Percentiles rank a stretch among this genome's conserved stretches.
Conservation (phyloP, 2,329 filamentous ascomycete genomes). For the Intubia oerlemansii region DNA sequence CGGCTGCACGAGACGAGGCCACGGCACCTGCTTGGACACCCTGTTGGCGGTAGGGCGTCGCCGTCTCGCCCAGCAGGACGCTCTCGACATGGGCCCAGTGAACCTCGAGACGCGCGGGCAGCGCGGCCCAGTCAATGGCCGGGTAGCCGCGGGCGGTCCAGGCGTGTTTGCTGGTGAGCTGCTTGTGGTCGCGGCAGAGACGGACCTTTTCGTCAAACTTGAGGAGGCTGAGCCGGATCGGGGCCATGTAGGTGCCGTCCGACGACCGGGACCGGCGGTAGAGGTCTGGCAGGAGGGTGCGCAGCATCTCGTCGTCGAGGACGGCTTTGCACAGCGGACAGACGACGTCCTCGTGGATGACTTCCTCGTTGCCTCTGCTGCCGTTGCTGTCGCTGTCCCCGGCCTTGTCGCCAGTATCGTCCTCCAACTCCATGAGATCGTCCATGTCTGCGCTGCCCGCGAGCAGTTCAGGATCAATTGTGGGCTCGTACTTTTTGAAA, state of each 20-base stretch:
- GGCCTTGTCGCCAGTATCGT: neutral
- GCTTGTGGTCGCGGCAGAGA: slow-evolving; percentile 45
- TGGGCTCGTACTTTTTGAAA: no score
- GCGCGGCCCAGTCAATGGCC: slow-evolving; percentile 41
- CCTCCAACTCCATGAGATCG: neutral
- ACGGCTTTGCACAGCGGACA: slow-evolving; percentile 48
- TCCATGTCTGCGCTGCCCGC: neutral
- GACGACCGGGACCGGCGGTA: neutral
- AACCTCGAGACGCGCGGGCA: slow-evolving; percentile 34
- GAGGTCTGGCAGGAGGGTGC: slow-evolving; percentile 7
- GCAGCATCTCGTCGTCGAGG: slow-evolving; percentile 33
- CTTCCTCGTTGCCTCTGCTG: no score
- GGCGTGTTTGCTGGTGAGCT: slow-evolving; percentile 24
- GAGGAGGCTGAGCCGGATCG: slow-evolving; percentile 13
- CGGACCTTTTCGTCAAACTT: slow-evolving; percentile 34
- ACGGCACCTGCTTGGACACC: no score
- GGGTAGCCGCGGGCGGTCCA: slow-evolving; percentile 42
- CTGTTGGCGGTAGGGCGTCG: slow-evolving; percentile 21
- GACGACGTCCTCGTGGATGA: no score
- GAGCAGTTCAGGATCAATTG: slow-evolving; percentile 2
- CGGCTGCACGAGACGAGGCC: no score
- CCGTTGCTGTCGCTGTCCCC: no score
- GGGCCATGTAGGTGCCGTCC: no score
- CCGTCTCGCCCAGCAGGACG: slow-evolving; percentile 32
- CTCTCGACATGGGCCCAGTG: slow-evolving; percentile 33